Base-by-base conservation (phyloP, 257 asterid genomes). In the Nicotiana otophora region DNA sequence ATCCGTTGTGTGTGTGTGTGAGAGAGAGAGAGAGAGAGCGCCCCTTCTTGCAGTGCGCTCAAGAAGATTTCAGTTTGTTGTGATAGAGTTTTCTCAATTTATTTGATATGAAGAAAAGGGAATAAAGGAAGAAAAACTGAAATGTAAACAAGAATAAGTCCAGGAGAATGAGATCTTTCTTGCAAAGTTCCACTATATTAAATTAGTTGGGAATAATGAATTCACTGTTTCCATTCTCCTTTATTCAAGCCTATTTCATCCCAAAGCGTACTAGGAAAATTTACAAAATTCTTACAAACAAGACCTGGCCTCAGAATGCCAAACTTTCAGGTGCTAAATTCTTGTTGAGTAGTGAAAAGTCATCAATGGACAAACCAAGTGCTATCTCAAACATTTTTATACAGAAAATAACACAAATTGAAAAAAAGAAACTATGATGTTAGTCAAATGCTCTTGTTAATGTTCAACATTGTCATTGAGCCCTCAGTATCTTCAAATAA, bases 401-500 rank as follows among this genome's bases (percentile, higher is more conserved):
- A 80, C 83, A 80, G 2, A 20, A 61, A 17, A 17, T 51, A 79
- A 61, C 34, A 62, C 5, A 15, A 79, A 42, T 5, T 5, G n/a
- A 10, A 14, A 42, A 34, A 78, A 33, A 57, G 31, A 10, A 11
- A 33, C 28, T 57, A 63, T 51, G 31, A 51, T 83, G 55, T 31
- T 78, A 58, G 83, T 88, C 84, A 90, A 48, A 84, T 36, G 87
- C 87, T 86, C 75, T 81, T 83, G 67, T 85, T 90, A 75, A 90
- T 86, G 83, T 68, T 86, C 81, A 90, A 83, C 87, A 85, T 84
- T 82, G 92, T 88, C 62, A 86, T 82, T 66, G 94, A 87, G 68
- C 87, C 70, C 74, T 92, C 85, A 17, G 90, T 89, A 74, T 92
- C 95, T 84, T 93, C 91, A 55, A 84, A 48, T 82, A 83, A 88